These are phyloP conservation scores for Argentina anserina DNA, from an alignment of 306 rosid genomes.

Conservation along the genomic window DNA sequence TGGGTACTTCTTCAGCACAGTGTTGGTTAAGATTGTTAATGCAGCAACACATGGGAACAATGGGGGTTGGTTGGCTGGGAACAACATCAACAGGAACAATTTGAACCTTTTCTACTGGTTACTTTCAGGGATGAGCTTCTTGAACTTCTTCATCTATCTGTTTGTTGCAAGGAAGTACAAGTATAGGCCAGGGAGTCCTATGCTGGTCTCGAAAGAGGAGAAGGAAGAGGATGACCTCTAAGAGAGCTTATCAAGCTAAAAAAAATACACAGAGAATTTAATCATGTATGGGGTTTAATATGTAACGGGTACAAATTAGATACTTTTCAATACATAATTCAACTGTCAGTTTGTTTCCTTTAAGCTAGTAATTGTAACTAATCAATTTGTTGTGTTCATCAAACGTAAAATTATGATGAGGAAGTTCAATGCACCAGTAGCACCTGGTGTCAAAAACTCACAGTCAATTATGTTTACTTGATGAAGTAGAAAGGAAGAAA, in stretches of 20 bases:
- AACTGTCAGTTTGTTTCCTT: neutral
- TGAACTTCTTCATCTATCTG: conserved; percentile 63
- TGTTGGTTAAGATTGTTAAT: conserved; percentile 68
- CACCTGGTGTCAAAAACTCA: too few relatives aligned
- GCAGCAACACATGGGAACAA: conserved; percentile 47
- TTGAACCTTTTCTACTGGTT: conserved; percentile 70
- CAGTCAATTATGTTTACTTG: too few relatives aligned
- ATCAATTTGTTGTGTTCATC: neutral
- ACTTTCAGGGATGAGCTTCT: conserved; percentile 66
- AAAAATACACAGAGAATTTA: neutral
- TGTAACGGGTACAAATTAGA: neutral
- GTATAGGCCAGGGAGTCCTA: conserved; percentile 47
- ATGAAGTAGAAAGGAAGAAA: neutral
- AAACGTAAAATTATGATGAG: neutral
- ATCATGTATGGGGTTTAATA: neutral
- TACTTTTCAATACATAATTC: neutral
- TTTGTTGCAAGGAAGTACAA: conserved; percentile 65
- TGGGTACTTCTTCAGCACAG: conserved; percentile 75
- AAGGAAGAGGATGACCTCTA: conserved; percentile 22
- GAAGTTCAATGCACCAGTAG: neutral
- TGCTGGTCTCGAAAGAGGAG: conserved; percentile 9
- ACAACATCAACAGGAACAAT: conserved; percentile 77
- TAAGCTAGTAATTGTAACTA: neutral
- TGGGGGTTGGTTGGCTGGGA: conserved; percentile 82
- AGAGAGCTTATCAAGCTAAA: neutral